Conservation (phyloP, 2,329 filamentous ascomycete species). For the Epichloe scottii region DNA sequence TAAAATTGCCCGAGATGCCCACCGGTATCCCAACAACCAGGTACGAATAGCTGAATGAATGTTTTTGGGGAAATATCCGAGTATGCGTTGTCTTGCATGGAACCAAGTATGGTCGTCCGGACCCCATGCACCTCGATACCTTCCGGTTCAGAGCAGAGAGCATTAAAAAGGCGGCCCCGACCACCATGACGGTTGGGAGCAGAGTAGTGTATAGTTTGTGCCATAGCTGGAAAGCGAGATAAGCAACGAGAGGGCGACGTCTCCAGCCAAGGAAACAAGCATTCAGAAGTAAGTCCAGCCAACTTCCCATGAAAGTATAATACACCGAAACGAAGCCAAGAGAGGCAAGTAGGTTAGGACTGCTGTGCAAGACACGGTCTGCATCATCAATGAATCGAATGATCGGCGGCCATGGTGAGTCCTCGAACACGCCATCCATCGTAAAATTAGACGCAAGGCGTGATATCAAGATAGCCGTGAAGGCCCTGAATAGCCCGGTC, state of each 20-base stretch:
- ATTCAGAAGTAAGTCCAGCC: conserved; percentile 11
- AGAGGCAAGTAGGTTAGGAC: background rate
- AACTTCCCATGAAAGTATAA: conserved; percentile 10
- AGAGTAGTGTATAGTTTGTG: background rate
- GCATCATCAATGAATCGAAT: conserved; percentile 11
- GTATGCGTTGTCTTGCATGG: conserved; percentile 54
- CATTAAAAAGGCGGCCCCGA: background rate
- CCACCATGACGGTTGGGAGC: background rate
- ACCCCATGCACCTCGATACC: conserved; percentile 3
- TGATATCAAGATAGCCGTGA: background rate
- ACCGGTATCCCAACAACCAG: conserved; percentile 57
- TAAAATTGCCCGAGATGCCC: conserved; percentile 42
- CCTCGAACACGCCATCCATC: conserved; percentile 17
- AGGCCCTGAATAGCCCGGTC: background rate
- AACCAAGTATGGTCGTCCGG: conserved; percentile 39
- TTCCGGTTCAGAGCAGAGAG: background rate
- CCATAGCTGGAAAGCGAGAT: background rate
- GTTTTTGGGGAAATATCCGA: conserved; percentile 52
- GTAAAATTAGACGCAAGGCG: background rate
- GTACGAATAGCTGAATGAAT: conserved; percentile 60
- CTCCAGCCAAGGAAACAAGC: conserved; percentile 2
- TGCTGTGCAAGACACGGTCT: conserved; percentile 6
- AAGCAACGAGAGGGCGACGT: background rate
- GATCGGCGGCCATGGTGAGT: conserved; percentile 12
- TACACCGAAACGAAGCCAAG: conserved; percentile 7